Evolutionary conservation across 1,284 basidiomycete genomes (phyloP).

Genomic region (Trametes polyzona): DNA sequence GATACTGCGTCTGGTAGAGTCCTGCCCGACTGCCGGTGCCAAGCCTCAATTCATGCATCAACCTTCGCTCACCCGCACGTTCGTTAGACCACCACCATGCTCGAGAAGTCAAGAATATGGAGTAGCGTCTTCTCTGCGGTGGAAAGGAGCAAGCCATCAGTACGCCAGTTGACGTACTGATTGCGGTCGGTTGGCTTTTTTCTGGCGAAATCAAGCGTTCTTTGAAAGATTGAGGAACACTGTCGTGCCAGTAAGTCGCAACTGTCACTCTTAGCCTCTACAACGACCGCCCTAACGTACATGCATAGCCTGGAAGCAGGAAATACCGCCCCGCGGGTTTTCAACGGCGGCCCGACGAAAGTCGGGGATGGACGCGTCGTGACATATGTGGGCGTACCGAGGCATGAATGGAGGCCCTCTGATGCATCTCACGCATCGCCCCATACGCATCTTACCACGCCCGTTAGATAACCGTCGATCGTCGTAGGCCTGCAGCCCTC

Average conservation of each 20-base stretch:
- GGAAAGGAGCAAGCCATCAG: not conserved
- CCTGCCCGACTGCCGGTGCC: constrained; percentile 13
- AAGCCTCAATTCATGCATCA: not conserved
- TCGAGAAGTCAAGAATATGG: not conserved
- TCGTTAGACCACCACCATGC: not conserved
- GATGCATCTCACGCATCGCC: constrained; percentile 5
- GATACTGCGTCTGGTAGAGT: not conserved
- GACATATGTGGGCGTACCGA: constrained; percentile 14
- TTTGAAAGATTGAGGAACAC: not conserved
- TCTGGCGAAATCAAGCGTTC: not conserved
- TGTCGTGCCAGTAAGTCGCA: constrained; percentile 1
- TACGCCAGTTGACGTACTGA: not conserved
- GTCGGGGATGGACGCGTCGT: not conserved
- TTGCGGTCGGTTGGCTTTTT: not conserved
- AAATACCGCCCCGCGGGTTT: not conserved
- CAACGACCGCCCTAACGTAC: not conserved
- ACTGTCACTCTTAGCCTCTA: not conserved
- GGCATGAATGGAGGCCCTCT: not conserved
- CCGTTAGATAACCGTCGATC: constrained; percentile 16
- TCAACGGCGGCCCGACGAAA: not conserved
- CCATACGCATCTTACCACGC: constrained; percentile 2
- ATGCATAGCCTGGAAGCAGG: not conserved
- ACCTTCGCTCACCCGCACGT: not conserved
- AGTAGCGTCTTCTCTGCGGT: not conserved
- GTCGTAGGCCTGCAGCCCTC: not conserved